Evolutionary conservation across 768 basidiomycete genomes (phyloP), one percentile per base, ranked within the genome.

Genomic region (Xerocomus brunneocitrinus): DNA sequence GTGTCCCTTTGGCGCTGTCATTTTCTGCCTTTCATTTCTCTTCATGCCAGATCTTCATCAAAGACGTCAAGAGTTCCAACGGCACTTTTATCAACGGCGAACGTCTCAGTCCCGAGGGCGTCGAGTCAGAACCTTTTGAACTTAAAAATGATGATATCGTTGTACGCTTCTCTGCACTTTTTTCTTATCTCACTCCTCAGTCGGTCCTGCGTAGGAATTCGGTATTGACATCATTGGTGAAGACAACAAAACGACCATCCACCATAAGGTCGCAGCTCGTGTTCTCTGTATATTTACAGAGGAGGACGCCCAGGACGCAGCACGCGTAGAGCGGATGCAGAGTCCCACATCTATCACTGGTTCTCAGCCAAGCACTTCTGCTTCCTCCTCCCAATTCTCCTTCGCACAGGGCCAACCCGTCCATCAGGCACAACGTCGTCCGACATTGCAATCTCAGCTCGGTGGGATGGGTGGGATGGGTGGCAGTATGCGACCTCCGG

Each of bases 151-250:
- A 95, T 66, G 95, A 98, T 67, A 87, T 93, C 58, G 93, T 99
- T 64, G 95, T 97, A 78, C 57, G 93, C 77, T 30, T 45, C 49
- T 25, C 46, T 24, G 25, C 12, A 31, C 42, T 30, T 40, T 34
- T 49, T 50, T 19, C 31, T 39, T 47, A 25, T 51, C 34, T 35
- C 53, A 42, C 49, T 30, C 51, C 19, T 59, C 52, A 54, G 40
- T 50, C 52, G 8, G 31, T 50, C 36, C 5, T 52, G 1, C 30
- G 3, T 30, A 95, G 94, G 95, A 98, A 85, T 98, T 97, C 68
- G 97, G 97, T 53, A 99, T 98, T 64, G 97, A 98, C 74, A 99
- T 99, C 57, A 91, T 97, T 50, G 90, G 91, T 57, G 97, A 99
- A 64, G 97, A 99, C 76, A 97, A 95, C 78, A 91, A 91, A 72